phyloP scores from a whole-genome alignment of 2,329 filamentous ascomycete species.

The Aspergillus floridensis region DNA sequence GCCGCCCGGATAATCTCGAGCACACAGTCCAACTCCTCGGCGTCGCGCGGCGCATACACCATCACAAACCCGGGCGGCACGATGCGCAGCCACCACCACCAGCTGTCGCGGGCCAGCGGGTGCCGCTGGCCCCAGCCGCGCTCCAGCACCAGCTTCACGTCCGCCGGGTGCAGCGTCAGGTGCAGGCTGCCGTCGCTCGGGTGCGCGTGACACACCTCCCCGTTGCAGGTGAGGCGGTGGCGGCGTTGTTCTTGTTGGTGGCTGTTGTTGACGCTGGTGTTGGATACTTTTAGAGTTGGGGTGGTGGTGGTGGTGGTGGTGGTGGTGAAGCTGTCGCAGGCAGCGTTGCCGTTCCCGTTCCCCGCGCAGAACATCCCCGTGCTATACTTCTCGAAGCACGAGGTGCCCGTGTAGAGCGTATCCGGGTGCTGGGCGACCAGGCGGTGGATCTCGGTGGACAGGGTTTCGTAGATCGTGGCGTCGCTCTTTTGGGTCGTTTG shows the following conservation, averaged over 20 bases:
- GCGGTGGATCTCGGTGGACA: constrained; percentile 54
- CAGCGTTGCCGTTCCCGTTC: not conserved
- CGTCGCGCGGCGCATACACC: constrained; percentile 74
- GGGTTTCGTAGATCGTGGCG: constrained; percentile 52
- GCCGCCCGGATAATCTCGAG: constrained; percentile 70
- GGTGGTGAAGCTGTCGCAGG: not conserved
- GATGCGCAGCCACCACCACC: constrained; percentile 61
- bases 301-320: not conserved
- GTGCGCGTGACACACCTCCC: constrained; percentile 82
- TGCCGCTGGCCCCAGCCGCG: constrained; percentile 75
- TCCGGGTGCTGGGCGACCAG: constrained; percentile 50
- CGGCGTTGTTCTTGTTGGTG: constrained; percentile 1
- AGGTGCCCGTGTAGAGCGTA: constrained; percentile 61
- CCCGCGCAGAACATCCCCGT: constrained; percentile 66
- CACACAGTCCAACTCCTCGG: constrained; percentile 65
- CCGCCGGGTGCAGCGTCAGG: constrained; percentile 74
- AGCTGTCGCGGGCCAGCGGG: constrained; percentile 53
- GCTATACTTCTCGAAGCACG: constrained; percentile 79
- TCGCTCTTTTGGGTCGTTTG: constrained; percentile 68
- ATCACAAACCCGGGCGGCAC: constrained; percentile 75
- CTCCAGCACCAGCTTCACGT: constrained; percentile 68
- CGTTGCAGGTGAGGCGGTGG: constrained; percentile 47
- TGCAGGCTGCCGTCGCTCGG: constrained; percentile 74
- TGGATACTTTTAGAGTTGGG: not conserved
- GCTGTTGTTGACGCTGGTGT: not conserved